Base-by-base conservation (phyloP, 352 stramenopile genomes). In the Plasmopara viticola region DNA sequence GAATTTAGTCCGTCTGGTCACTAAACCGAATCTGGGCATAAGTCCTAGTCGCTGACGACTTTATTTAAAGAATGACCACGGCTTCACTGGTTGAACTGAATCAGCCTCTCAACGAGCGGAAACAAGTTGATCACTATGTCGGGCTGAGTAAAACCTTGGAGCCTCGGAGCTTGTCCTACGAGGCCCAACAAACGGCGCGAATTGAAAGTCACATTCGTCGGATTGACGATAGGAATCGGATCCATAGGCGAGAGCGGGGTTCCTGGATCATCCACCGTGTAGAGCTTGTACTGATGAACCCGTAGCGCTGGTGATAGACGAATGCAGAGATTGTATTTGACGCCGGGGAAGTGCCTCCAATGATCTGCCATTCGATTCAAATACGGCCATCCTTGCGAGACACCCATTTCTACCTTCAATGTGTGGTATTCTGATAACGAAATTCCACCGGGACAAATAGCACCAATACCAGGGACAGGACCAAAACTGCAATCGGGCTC, bases 301-400 rank as follows among this genome's bases (percentile, higher is more conserved):
- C 31, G 46, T 17, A 42, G 37, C 37, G 13, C 37, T 42, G 15
- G 31, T 5, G 31, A 35, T 35, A 35, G 31, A 35, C 31, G 17
- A 44, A 44, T 44, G 17, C 40, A 44, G 40, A 44, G 12, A 30
- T 15, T 30, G 17, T 44, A 44, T 44, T 44, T 2, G 15, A 44
- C 40, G 17, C 40, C 40, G 3, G 40, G n/a, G 40, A 30, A 44
- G 20, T 44, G n/a, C 25, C 40, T 30, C 40, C 40, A 44, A 12
- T 12, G 15, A 44, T 44, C 17, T 18, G 17, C 40, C 9, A 28
- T 44, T 15, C 2, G 10, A 20, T 44, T 4, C 18, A 44, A 44
- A 12, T 10, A 18, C 0, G 18, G 6, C 40, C 40, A 44, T 18
- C 6, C 6, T 44, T 6, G 40, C 6, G 15, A 20, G 14, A 44